Evolutionary conservation across 495 filamentous ascomycete genomes (phyloP).

Genomic region (Penicillium lividum): DNA sequence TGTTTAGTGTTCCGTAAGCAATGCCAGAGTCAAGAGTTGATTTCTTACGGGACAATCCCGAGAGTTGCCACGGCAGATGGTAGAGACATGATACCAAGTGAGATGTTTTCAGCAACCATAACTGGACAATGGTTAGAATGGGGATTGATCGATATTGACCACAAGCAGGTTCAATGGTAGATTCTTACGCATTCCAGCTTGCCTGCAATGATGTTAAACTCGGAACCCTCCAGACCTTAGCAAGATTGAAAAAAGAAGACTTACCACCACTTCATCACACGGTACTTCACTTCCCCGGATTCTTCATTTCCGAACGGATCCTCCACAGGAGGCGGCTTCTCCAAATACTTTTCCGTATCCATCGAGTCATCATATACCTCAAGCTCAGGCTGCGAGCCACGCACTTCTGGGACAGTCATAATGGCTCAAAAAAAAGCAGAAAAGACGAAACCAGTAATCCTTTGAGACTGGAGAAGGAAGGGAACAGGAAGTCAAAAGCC

Average conservation of each 20-base stretch:
- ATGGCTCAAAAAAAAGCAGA: neutral
- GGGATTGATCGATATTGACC: neutral
- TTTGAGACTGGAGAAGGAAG: slow-evolving; percentile 7
- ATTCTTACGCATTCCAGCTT: slow-evolving; percentile 30
- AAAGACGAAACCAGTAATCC: neutral
- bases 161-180: neutral
- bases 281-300: slow-evolving; percentile 37
- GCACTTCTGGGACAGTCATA: slow-evolving; percentile 20
- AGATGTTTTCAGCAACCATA: slow-evolving; percentile 65
- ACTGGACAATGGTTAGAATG: slow-evolving; percentile 26
- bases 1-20: neutral
- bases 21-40: slow-evolving; percentile 29
- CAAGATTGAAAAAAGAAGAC: slow-evolving; percentile 1
- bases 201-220: slow-evolving; percentile 17
- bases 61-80: slow-evolving; percentile 59
- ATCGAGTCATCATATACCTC: slow-evolving; percentile 19
- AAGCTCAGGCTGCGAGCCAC: slow-evolving; percentile 14
- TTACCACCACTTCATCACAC: slow-evolving; percentile 43
- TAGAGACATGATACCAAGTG: slow-evolving; percentile 60
- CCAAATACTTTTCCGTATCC: slow-evolving; percentile 20
- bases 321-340: slow-evolving; percentile 14
- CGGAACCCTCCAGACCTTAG: neutral
- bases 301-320: slow-evolving; percentile 43
- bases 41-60: slow-evolving; percentile 58
- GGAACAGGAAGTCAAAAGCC: slow-evolving; percentile 11